A percentile compares a stretch with the other conserved stretches of the same genome.
Evolutionary conservation across 805 yeast genomes (phyloP).

Genomic region (Ogataea philodendri): DNA sequence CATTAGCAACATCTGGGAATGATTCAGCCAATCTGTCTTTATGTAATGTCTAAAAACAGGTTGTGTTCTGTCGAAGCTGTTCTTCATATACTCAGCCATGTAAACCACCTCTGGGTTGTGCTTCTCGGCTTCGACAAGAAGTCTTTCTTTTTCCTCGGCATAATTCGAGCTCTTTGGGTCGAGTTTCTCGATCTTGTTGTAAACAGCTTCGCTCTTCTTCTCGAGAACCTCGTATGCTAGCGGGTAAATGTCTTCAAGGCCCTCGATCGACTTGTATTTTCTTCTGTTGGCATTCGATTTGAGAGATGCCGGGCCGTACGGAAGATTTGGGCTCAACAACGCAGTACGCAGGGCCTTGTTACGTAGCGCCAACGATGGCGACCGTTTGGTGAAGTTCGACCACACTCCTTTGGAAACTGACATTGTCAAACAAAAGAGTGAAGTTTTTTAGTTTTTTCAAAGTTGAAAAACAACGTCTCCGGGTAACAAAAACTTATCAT

Average conservation of each 20-base stretch:
- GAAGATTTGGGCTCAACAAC: constrained; percentile 32
- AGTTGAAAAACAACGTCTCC: constrained; percentile 2
- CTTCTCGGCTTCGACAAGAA: constrained; percentile 61
- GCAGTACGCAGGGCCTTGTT: constrained; percentile 29
- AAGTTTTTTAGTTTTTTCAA: constrained; percentile 6
- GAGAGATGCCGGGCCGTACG: constrained; percentile 54
- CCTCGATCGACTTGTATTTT: constrained; percentile 65
- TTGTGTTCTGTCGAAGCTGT: constrained; percentile 58
- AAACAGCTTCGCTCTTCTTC: constrained; percentile 42
- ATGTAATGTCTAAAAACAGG: constrained; percentile 79
- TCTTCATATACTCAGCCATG: constrained; percentile 51
- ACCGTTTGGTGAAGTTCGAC: constrained; percentile 36
- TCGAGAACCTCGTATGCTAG: constrained; percentile 59
- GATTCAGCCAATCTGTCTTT: constrained; percentile 66
- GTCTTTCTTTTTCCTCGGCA: constrained; percentile 26
- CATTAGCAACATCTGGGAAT: constrained; percentile 76
- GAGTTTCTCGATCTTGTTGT: constrained; percentile 38
- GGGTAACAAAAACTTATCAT: constrained; percentile 4
- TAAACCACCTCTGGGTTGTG: constrained; percentile 83
- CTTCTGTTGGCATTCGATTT: constrained; percentile 41
- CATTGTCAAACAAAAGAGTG: constrained; percentile 8
- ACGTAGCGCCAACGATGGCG: constrained; percentile 32
- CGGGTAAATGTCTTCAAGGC: constrained; percentile 70
- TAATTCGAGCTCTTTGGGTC: constrained; percentile 19
- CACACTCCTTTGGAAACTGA: constrained; percentile 36